Evolutionary conservation across 1,139 yeast genomes (phyloP).

Genomic region (Blastobotrys indianensis): DNA sequence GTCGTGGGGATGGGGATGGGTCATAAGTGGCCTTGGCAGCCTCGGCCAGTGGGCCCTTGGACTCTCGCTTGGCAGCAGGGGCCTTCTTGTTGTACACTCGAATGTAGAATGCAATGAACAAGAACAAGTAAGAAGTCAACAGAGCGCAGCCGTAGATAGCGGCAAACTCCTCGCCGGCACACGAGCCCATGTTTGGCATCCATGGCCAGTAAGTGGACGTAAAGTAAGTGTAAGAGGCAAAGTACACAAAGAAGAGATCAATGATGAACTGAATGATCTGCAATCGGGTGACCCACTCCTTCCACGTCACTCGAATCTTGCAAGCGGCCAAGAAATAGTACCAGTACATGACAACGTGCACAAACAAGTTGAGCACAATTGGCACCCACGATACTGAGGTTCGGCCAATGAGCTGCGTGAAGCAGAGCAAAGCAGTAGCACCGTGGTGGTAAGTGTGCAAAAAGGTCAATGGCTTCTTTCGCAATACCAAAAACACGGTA

Average conservation of each 20-base stretch:
- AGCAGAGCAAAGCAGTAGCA: slow-evolving; percentile 93
- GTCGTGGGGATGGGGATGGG: slow-evolving; percentile 10
- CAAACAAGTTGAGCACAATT: slow-evolving; percentile 79
- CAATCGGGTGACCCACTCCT: slow-evolving; percentile 96
- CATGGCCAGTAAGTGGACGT: slow-evolving; percentile 39
- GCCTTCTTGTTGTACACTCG: slow-evolving; percentile 52
- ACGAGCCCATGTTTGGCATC: slow-evolving; percentile 78
- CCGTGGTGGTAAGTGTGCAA: slow-evolving; percentile 98
- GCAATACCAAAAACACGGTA: slow-evolving; percentile 85
- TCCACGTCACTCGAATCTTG: slow-evolving; percentile 98
- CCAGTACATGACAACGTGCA: slow-evolving; percentile 97
- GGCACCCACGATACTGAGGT: slow-evolving; percentile 96
- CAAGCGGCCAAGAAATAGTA: slow-evolving; percentile 92
- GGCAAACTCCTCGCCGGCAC: slow-evolving; percentile 90
- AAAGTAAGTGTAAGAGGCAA: slow-evolving; percentile 67
- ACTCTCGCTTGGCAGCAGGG: slow-evolving; percentile 14
- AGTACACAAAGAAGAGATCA: slow-evolving; percentile 85
- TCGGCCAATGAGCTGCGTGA: slow-evolving; percentile 84
- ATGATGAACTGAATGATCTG: slow-evolving; percentile 91
- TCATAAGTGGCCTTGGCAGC: slow-evolving; percentile 12
- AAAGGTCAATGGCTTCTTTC: slow-evolving; percentile 79
- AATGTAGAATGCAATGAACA: slow-evolving; percentile 91
- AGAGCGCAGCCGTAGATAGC: slow-evolving; percentile 87
- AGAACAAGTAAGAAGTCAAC: slow-evolving; percentile 79
- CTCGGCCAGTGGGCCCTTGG: slow-evolving; percentile 17